Conservation (phyloP, 257 asterid genomes). For the Petrea volubilis region DNA sequence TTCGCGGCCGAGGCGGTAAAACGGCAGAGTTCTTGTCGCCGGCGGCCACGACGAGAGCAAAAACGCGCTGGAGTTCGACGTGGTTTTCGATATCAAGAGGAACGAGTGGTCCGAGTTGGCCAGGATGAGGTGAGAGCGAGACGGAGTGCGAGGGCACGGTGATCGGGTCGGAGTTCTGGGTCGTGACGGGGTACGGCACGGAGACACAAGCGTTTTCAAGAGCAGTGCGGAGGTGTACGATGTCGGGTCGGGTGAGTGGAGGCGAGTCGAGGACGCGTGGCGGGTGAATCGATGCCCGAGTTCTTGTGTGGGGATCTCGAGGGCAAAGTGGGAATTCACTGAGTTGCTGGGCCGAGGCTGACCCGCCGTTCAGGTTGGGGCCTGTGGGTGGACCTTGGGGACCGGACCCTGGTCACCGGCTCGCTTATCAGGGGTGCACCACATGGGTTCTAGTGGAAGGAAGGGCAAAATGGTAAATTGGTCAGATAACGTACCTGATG, state of each 20-base stretch:
- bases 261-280: slow-evolving; percentile 66
- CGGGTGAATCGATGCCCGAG: slow-evolving; percentile 66
- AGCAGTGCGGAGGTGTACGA: slow-evolving; percentile 64
- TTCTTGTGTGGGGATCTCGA: slow-evolving; percentile 58
- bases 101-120: slow-evolving; percentile 68
- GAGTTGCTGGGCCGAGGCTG: slow-evolving; percentile 56
- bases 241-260: slow-evolving; percentile 53
- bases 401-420: slow-evolving; percentile 56
- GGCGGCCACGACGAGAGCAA: slow-evolving; percentile 95
- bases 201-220: slow-evolving; percentile 70
- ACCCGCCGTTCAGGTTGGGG: slow-evolving; percentile 59
- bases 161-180: slow-evolving; percentile 75
- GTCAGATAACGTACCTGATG: slow-evolving; percentile 51
- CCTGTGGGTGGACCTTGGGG: slow-evolving; percentile 69
- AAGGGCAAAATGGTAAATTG: slow-evolving; percentile 58
- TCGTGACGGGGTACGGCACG: slow-evolving; percentile 86
- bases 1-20: slow-evolving; percentile 68
- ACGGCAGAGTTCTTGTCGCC: slow-evolving; percentile 60
- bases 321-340: slow-evolving; percentile 39
- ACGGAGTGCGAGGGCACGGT: slow-evolving; percentile 85
- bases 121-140: slow-evolving; percentile 74
- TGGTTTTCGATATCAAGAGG: slow-evolving; percentile 45
- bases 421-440: slow-evolving; percentile 82
- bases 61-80: slow-evolving; percentile 65
- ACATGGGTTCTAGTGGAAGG: slow-evolving; percentile 50